phyloP scores from a whole-genome alignment of 768 basidiomycete species.

The Tulasnella sp. region DNA sequence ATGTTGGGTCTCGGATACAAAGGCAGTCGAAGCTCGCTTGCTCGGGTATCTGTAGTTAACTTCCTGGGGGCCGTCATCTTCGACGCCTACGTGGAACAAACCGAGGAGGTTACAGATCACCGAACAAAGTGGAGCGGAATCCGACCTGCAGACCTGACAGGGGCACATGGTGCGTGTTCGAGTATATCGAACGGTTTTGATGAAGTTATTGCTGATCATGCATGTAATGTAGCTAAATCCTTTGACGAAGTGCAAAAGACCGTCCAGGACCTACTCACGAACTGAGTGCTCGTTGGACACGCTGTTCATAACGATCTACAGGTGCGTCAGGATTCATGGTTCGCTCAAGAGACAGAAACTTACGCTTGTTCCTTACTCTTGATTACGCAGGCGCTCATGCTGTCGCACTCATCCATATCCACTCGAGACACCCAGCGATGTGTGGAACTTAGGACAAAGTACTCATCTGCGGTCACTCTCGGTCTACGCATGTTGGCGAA shows the following conservation, averaged over 20 bases:
- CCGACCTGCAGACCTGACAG: slow-evolving; percentile 56
- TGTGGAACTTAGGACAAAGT: slow-evolving; percentile 31
- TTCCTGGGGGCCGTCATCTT: slow-evolving; percentile 69
- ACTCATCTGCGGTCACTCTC: background rate
- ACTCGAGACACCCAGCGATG: slow-evolving; percentile 63
- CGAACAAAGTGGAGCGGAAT: slow-evolving; percentile 85
- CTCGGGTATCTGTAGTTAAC: slow-evolving; percentile 84
- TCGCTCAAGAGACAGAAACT: too few relatives aligned
- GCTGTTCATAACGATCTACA: slow-evolving; percentile 87
- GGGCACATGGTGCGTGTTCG: slow-evolving; percentile 40
- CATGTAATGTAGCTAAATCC: slow-evolving; percentile 60
- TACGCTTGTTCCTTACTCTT: too few relatives aligned
- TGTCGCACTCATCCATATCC: slow-evolving; percentile 55
- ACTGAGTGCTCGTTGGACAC: slow-evolving; percentile 77
- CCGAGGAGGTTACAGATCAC: slow-evolving; percentile 86
- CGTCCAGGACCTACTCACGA: slow-evolving; percentile 67
- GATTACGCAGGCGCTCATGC: slow-evolving; percentile 59
- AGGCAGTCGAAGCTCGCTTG: slow-evolving; percentile 72
- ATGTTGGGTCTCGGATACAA: slow-evolving; percentile 94
- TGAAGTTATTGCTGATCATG: too few relatives aligned
- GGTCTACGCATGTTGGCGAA: slow-evolving; percentile 64
- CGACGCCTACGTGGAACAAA: slow-evolving; percentile 78
- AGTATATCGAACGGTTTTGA: too few relatives aligned
- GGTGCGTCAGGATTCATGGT: too few relatives aligned
- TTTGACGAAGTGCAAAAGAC: slow-evolving; percentile 72